Evolutionary conservation across 768 basidiomycete species (phyloP).

Genomic region (Kwoniella sp.): DNA sequence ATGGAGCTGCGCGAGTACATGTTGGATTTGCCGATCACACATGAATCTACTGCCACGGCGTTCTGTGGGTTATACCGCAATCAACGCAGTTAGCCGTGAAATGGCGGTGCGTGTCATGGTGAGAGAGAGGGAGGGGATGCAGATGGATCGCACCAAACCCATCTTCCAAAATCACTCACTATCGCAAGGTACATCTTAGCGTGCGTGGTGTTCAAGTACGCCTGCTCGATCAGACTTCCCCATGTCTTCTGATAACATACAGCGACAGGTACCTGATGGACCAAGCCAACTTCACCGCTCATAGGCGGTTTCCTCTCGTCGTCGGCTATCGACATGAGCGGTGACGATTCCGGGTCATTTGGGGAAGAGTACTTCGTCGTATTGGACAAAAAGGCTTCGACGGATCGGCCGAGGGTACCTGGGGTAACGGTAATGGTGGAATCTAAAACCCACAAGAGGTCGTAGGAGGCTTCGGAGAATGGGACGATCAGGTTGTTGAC

Average conservation of each 20-base stretch:
- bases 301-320: constrained; percentile 33
- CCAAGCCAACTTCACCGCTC: constrained; percentile 67
- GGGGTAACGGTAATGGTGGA: constrained; percentile 83
- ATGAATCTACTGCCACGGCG: constrained; percentile 82
- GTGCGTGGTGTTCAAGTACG: constrained; percentile 94
- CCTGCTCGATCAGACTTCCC: constrained; percentile 85
- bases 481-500: constrained; percentile 92
- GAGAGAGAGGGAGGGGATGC: too few species aligned
- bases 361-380: constrained; percentile 22
- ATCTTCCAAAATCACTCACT: constrained; percentile 34
- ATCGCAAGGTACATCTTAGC: constrained; percentile 98
- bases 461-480: constrained; percentile 76
- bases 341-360: constrained; percentile 42
- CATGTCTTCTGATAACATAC: constrained; percentile 67
- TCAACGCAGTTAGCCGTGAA: too few species aligned
- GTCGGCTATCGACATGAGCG: constrained; percentile 29
- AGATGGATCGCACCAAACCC: not conserved
- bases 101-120: not conserved
- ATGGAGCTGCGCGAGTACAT: constrained; percentile 88
- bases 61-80: constrained; percentile 57
- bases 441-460: constrained; percentile 95
- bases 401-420: constrained; percentile 78
- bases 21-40: constrained; percentile 96
- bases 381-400: constrained; percentile 65
- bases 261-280: constrained; percentile 95